These are phyloP conservation scores for Hymenoscyphus occultus DNA, from an alignment of 2,329 filamentous ascomycete genomes.

Conservation along the genomic window DNA sequence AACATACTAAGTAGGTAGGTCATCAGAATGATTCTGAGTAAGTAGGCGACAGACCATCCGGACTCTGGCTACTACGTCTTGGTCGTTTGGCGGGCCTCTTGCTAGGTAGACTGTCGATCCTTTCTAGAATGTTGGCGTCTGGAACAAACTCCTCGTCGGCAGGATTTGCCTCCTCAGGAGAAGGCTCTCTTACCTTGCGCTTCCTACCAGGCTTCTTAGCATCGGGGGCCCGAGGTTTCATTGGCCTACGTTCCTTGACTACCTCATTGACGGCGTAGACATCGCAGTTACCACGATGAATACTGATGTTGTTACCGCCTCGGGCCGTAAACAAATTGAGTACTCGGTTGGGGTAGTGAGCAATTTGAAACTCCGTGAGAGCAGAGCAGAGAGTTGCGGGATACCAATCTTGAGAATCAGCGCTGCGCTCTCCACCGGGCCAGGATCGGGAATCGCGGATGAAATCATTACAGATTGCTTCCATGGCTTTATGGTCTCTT, in stretches of 20 bases:
- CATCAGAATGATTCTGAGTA: background rate
- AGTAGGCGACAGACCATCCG: background rate
- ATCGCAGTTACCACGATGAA: slow-evolving; percentile 33
- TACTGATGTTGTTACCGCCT: slow-evolving; percentile 31
- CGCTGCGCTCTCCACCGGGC: background rate
- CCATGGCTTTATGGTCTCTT: slow-evolving; percentile 37
- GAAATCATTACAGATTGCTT: slow-evolving; percentile 21
- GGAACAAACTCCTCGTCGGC: slow-evolving; percentile 10
- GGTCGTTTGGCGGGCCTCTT: slow-evolving; percentile 6
- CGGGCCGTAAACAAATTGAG: slow-evolving; percentile 21
- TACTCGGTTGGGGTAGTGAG: slow-evolving; percentile 18
- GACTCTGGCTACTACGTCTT: slow-evolving; percentile 1
- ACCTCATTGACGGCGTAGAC: slow-evolving; percentile 19
- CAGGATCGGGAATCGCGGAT: slow-evolving; percentile 18
- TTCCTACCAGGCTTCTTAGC: background rate
- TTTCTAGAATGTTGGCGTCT: background rate
- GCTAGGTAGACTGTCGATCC: background rate
- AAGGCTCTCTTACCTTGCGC: background rate
- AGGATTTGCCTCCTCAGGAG: background rate
- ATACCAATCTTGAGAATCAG: slow-evolving; percentile 20
- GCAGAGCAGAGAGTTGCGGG: slow-evolving; percentile 25
- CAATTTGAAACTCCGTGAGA: slow-evolving; percentile 30
- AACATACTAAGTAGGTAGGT: slow-evolving; percentile 1
- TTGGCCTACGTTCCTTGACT: slow-evolving; percentile 4
- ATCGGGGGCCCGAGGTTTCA: background rate